Evolutionary conservation across 164 flowering plant species (phyloP).

Genomic region (Aristolochia fimbriata): DNA sequence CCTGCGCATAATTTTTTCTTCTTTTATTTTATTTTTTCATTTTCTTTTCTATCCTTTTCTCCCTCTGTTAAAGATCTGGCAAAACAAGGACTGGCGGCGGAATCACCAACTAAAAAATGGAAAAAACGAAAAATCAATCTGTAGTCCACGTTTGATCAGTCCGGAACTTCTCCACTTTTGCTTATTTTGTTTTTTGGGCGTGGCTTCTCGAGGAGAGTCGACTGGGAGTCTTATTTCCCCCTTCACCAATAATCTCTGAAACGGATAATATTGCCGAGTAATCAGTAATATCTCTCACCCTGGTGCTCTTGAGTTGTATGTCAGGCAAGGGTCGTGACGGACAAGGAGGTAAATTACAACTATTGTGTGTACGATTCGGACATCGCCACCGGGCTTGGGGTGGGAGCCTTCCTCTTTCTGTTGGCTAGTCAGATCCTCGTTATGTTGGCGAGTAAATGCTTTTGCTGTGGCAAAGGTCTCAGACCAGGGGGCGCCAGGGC

Average conservation of each 20-base stretch:
- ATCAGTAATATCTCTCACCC: neutral
- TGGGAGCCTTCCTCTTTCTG: constrained; percentile 71
- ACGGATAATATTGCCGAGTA: neutral
- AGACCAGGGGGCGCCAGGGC: constrained; percentile 80
- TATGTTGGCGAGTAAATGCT: constrained; percentile 71
- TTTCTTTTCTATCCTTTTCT: no score
- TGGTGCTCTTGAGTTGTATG: constrained; percentile 1
- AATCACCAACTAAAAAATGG: no score
- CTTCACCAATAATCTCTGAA: neutral
- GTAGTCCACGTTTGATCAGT: no score
- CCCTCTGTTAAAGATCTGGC: no score
- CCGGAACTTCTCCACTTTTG: neutral
- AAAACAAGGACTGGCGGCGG: no score
- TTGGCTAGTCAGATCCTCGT: constrained; percentile 50
- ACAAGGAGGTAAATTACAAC: constrained; percentile 25
- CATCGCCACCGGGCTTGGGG: constrained; percentile 71
- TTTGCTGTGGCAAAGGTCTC: constrained; percentile 83
- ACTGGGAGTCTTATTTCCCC: neutral
- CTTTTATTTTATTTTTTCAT: no score
- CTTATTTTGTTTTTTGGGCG: neutral
- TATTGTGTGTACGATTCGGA: constrained; percentile 82
- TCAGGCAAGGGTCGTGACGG: constrained; percentile 41
- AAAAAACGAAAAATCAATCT: no score
- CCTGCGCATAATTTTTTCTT: no score
- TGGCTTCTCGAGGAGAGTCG: neutral